Percentiles rank a stretch among this genome's conserved stretches.
Conservation (phyloP, 1,284 basidiomycete genomes). For the Pholiota adiposa region DNA sequence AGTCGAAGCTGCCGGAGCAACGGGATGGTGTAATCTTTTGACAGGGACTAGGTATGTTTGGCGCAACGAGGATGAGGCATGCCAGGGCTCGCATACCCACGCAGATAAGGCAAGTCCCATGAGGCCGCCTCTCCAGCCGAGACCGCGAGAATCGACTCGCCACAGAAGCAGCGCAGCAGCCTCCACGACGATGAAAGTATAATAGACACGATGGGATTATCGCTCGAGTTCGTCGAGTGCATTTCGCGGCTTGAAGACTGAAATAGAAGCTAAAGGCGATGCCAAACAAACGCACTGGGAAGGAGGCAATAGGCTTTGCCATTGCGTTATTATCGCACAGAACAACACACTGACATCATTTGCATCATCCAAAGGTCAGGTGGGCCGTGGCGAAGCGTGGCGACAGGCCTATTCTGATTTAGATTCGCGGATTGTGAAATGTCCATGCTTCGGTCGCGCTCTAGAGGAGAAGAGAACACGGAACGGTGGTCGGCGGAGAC, state of each 20-base stretch:
- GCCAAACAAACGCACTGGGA: background rate
- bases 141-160: background rate
- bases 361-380: background rate
- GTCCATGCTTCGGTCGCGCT: slow-evolving; percentile 17
- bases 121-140: background rate
- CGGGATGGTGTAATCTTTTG: background rate
- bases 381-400: background rate
- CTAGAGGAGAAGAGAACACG: slow-evolving; percentile 4
- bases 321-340: background rate
- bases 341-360: background rate
- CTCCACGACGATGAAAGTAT: background rate
- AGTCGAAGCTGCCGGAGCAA: background rate
- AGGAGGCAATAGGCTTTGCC: background rate
- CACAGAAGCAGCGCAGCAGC: background rate
- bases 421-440: background rate
- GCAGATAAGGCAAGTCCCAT: slow-evolving; percentile 4
- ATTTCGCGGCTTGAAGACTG: background rate
- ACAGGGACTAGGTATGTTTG: background rate
- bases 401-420: background rate
- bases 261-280: background rate
- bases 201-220: background rate
- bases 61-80: background rate
- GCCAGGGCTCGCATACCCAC: background rate
- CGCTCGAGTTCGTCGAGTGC: background rate
- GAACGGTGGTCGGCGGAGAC: slow-evolving; percentile 6